phyloP scores from a whole-genome alignment of 768 basidiomycete species.

The Dendrothele bispora region DNA sequence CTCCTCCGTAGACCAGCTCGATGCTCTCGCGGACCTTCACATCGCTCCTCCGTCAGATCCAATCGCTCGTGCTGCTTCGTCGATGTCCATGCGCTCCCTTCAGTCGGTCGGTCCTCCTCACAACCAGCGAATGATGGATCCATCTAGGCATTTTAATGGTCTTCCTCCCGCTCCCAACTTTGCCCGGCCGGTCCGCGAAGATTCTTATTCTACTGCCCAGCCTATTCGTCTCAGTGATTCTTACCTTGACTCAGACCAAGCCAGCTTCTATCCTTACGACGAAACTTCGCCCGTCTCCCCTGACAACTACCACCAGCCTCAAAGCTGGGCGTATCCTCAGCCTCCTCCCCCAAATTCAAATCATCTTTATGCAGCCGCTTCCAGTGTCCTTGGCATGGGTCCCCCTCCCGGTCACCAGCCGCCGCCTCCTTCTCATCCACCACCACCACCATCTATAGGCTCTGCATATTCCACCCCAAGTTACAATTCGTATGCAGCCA shows the following conservation, averaged over 20 bases:
- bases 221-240: constrained; percentile 20
- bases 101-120: constrained; percentile 21
- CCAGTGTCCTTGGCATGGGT: constrained; percentile 77
- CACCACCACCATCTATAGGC: constrained; percentile 18
- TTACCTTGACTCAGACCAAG: constrained; percentile 34
- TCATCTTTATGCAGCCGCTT: constrained; percentile 71
- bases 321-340: constrained; percentile 10
- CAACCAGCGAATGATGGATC: constrained; percentile 28
- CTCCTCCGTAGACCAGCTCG: too few species aligned
- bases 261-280: constrained; percentile 38
- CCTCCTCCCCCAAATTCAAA: constrained; percentile 45
- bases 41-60: too few species aligned
- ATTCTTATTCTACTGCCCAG: constrained; percentile 17
- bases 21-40: too few species aligned
- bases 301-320: constrained; percentile 15
- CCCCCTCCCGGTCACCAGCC: constrained; percentile 48
- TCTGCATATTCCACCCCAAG: constrained; percentile 22
- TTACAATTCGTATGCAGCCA: constrained; percentile 15
- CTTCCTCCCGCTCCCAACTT: constrained; percentile 32
- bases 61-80: constrained; percentile 54
- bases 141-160: constrained; percentile 39
- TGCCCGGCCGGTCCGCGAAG: neutral
- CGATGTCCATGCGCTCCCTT: constrained; percentile 48
- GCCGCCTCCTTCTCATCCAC: constrained; percentile 9
- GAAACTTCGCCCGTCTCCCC: constrained; percentile 24